Base-by-base conservation (phyloP, 2,329 filamentous ascomycete genomes). In the Chrysoporthe austroafricana region DNA sequence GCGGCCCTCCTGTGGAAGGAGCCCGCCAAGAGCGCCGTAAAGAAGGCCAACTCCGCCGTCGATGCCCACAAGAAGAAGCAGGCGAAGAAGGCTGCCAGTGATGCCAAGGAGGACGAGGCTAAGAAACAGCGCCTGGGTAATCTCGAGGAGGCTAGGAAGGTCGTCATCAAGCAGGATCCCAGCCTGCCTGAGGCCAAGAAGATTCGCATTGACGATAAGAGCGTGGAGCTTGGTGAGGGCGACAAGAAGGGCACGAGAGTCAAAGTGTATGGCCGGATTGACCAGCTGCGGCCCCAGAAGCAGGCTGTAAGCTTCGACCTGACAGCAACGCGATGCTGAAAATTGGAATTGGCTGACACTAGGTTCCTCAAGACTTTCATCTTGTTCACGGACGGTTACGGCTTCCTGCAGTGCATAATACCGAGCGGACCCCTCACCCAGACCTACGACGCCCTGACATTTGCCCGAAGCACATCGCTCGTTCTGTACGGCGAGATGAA, bases 401-500 rank as follows among this genome's bases (percentile, higher is more conserved):
- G 91, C 64, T 90, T 90, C 75, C 84, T 98, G 78, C 94, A 97
- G 83, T 94, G 93, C 76, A 86, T 97, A 70, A 83, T 97, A 72
- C 86, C 88, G 66, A 79, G 84, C 3, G 94, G 94, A 67, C 86
- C 93, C 71, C 85, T 98, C 73, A 91, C 93, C 72, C 94, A 93
- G 84, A 95, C 92, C n/a, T 96, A 96, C 82, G 93, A 97, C 76
- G 92, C 93, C 70, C 83, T 97, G 73, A 94, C 91, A 34, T 87
- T 97, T 73, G 92, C 93, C 43, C 89, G 91, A 70, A 94, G 95
- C 81, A 96, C 93, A n/a, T 93, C 93, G 63, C 88, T 97, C 76
- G 89, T 90, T 74, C 88, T 97, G 67, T 88, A 88, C 69, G 94
- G 94, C 73, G 92, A 96, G 83, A 89, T 97, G 85, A 89, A 88